Evolutionary conservation across 352 stramenopile genomes (phyloP).

Genomic region (Plasmopara viticola): DNA sequence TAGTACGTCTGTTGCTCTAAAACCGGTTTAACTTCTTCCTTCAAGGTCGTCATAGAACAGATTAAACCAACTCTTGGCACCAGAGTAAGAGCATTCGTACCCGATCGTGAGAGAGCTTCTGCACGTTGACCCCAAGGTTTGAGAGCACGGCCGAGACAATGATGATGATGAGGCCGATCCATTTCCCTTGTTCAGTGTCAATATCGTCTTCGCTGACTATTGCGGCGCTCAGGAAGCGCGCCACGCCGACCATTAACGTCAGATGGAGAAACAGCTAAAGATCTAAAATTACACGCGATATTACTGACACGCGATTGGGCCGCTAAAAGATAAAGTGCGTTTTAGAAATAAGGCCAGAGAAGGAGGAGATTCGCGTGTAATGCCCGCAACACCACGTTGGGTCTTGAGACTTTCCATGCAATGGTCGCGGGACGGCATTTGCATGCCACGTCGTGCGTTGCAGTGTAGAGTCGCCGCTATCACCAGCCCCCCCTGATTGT

Average conservation of each 20-base stretch:
- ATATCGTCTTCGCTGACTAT: constrained; percentile 19
- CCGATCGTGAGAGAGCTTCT: constrained; percentile 80
- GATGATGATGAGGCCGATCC: constrained; percentile 76
- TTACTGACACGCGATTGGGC: constrained; percentile 13
- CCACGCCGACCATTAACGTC: constrained; percentile 13
- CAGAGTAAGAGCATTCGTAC: constrained; percentile 30
- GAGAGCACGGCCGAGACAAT: constrained; percentile 76
- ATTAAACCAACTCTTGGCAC: constrained; percentile 1
- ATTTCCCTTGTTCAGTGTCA: constrained; percentile 68
- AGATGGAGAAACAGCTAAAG: constrained; percentile 12
- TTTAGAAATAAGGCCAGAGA: background rate
- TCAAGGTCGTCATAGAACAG: constrained; percentile 5
- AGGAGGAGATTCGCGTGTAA: background rate
- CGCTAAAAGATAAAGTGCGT: constrained; percentile 13
- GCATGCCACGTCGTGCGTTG: constrained; percentile 1
- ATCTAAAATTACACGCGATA: constrained; percentile 19
- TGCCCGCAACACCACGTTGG: background rate
- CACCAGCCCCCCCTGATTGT: background rate
- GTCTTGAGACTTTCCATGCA: background rate
- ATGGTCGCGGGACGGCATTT: constrained; percentile 6
- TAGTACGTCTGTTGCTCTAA: constrained; percentile 74
- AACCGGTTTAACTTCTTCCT: constrained; percentile 61
- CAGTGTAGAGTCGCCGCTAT: constrained; percentile 10
- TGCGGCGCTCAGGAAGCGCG: constrained; percentile 19
- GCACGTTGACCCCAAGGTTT: constrained; percentile 81